These are phyloP conservation scores for Fusarium siculi DNA, from an alignment of 2,329 filamentous ascomycete species.

Conservation along the genomic window DNA sequence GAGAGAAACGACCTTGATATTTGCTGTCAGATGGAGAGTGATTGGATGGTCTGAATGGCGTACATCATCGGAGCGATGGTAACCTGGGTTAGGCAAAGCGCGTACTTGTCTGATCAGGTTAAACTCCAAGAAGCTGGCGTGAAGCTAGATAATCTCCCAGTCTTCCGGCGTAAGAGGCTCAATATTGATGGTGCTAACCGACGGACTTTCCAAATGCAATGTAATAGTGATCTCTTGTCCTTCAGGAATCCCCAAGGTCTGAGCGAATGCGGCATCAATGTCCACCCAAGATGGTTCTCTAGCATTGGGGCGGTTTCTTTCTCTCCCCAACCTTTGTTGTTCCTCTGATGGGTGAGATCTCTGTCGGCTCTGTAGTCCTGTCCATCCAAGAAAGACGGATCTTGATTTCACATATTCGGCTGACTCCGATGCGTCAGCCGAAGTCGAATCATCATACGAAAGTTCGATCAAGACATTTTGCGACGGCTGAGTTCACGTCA, in stretches of 20 bases:
- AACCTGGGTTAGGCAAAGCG: slow-evolving; percentile 84
- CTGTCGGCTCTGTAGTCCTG: neutral
- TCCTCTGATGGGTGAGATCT: neutral
- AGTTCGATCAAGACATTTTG: neutral
- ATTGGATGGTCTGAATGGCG: neutral
- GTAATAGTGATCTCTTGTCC: slow-evolving; percentile 62
- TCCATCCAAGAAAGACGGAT: neutral
- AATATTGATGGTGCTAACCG: slow-evolving; percentile 94
- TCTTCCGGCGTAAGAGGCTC: slow-evolving; percentile 94
- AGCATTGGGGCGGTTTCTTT: no score
- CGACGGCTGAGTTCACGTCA: neutral
- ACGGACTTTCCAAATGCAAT: slow-evolving; percentile 88
- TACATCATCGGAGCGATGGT: neutral
- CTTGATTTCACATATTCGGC: fast-evolving
- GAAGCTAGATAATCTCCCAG: slow-evolving; percentile 98
- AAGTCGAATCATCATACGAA: neutral
- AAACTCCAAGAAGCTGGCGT: slow-evolving; percentile 93
- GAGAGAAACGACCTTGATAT: slow-evolving; percentile 86
- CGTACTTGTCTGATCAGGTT: slow-evolving; percentile 94
- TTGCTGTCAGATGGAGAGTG: slow-evolving; percentile 87
- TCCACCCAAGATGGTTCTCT: neutral
- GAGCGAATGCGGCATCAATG: slow-evolving; percentile 67
- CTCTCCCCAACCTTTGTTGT: fast-evolving
- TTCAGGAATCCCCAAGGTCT: slow-evolving; percentile 59
- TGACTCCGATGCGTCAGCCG: fast-evolving